Base-by-base conservation (phyloP, 1,139 yeast species). In the Blastobotrys proliferans region DNA sequence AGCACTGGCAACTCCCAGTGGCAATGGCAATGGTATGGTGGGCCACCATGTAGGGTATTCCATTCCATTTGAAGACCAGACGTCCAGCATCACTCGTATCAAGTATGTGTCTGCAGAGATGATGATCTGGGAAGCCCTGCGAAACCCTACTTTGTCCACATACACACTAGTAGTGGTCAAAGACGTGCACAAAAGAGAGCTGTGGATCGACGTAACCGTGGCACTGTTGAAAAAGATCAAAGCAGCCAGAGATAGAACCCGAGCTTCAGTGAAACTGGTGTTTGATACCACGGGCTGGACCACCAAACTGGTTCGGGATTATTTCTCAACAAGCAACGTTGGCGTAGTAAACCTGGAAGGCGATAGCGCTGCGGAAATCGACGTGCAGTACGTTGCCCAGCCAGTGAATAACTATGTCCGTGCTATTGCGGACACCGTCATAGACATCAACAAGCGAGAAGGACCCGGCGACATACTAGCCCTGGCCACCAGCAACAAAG, bases 101-200 rank as follows among this genome's bases (percentile, higher is more conserved):
- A 82, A 82, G 59, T 86, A 83, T 60, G 58, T 76, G 71, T 83
- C 95, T 0, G 94, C 85, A 49, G 95, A 95, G 62, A 75, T 85
- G 38, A 61, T 88, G 17, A 61, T 86, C 11, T 69, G 94, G 47
- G 96, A 88, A 55, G 70, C 83, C 3, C 57, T 87, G 43, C 61
- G 72, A 17, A 94, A 86, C 55, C 76, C 85, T 0, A 63, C 70
- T 41, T 66, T 87, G 41, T 77, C 73, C 22, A 70, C 72, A 41
- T 86, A 87, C 57, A 75, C 81, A 2, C 79, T 88, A 52, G 72
- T 88, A 2, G 80, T 87, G 11, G 79, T 88, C 73, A 95, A 88
- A 66, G 95, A 87, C 63, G 95, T 94, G 0, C 95, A 88, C 58
- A 94, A 84, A 61, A 66, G 96, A 44, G 74, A 88, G 0, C 66